Evolutionary conservation across 306 rosid genomes (phyloP).

Genomic region (Lupinus albus): DNA sequence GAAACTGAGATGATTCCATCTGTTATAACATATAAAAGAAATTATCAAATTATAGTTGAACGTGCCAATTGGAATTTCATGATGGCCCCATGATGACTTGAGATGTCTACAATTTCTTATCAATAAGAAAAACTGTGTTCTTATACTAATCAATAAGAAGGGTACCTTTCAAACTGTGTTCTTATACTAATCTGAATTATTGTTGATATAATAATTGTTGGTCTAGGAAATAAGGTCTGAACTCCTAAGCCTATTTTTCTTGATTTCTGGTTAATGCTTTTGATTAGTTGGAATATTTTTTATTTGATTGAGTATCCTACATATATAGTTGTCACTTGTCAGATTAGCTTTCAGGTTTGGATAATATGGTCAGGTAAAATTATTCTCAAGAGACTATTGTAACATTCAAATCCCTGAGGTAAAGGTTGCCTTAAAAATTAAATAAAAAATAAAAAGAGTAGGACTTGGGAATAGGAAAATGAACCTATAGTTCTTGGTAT

Average conservation of each 20-base stretch:
- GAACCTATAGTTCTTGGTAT: not conserved
- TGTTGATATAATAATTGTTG: not conserved
- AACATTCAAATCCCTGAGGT: too few species aligned
- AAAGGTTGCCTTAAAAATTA: too few species aligned
- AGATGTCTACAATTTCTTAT: conserved; percentile 30
- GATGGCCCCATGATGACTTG: conserved; percentile 37
- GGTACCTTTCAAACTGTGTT: conserved; percentile 18
- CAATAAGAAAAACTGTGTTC: conserved; percentile 27
- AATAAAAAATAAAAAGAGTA: too few species aligned
- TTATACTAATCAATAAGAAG: not conserved
- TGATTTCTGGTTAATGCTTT: not conserved
- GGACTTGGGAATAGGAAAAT: conserved; percentile 9
- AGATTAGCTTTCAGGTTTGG: too few species aligned
- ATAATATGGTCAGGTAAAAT: too few species aligned
- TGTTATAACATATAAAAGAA: too few species aligned
- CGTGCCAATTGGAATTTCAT: conserved; percentile 34
- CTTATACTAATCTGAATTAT: not conserved
- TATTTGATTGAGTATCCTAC: not conserved
- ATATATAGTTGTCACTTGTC: too few species aligned
- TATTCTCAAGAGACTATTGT: too few species aligned
- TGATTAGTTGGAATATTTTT: not conserved
- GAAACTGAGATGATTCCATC: too few species aligned
- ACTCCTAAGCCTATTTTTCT: not conserved
- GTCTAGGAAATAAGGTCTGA: not conserved
- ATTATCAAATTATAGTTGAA: too few species aligned